Evolutionary conservation across 2,329 filamentous ascomycete genomes (phyloP), one percentile per base, ranked within the genome.

Genomic region (Xylariaceae sp.): DNA sequence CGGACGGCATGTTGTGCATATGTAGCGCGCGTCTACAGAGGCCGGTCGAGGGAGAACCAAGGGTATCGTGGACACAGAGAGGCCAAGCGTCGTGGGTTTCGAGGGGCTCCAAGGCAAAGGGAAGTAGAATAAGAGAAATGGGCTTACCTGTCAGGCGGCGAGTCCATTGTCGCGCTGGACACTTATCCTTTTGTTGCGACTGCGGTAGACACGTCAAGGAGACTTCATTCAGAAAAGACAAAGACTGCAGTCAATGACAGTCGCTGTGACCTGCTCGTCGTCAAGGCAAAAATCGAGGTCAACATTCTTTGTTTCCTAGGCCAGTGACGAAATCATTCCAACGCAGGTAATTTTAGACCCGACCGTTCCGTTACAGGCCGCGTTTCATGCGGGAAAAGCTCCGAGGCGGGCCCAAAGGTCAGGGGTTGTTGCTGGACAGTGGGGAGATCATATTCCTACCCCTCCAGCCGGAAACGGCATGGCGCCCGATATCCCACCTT

Each of bases 101-200:
- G 38, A 35, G 17, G 35, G 19, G 18, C 27, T 2, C n/a, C 17
- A 11, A 42, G 11, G 5, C 33, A 14, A 39, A 42, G 19, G 40
- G 30, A 33, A 17, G 44, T 12, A 40, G 18, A 44, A 32, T 46
- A 40, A 45, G 44, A 44, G 44, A 27, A 7, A 27, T 27, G 22
- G 22, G 52, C 62, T 61, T 58, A 65, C 63, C 63, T 61, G 56
- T 63, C 56, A 45, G 60, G 62, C 35, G 53, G 51, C 33, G 55
- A 59, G 35, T 61, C 60, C 63, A 66, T 66, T 62, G 57, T 64
- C 30, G 35, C 40, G 31, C 11, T 27, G 22, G 12, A 38, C 17
- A 31, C 43, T 27, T 27, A 27, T 27, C 22, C 44, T 55, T 55
- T 58, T 38, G 43, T 48, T 39, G 31, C 46, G 42, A 44, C 22